These are phyloP conservation scores for Naganishia randhawae DNA, from an alignment of 768 basidiomycete species.

Conservation along the genomic window DNA sequence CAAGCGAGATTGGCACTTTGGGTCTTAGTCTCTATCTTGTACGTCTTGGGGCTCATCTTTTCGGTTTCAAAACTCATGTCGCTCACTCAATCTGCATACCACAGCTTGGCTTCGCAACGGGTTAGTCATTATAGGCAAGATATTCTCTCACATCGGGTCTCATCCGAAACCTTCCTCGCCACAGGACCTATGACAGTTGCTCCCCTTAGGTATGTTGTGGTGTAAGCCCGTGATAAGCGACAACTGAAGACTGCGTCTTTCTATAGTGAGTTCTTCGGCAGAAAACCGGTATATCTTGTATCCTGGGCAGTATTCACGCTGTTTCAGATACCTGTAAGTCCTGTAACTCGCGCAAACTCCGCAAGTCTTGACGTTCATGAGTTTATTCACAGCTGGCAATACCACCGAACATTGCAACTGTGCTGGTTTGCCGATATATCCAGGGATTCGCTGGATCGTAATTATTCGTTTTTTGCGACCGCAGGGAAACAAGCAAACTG, in stretches of 20 bases:
- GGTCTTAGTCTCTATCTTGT: slow-evolving; percentile 37
- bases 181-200: slow-evolving; percentile 6
- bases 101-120: slow-evolving; percentile 31
- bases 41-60: background rate
- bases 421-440: slow-evolving; percentile 37
- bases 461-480: background rate
- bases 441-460: slow-evolving; percentile 40
- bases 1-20: slow-evolving; percentile 33
- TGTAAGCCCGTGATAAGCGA: background rate
- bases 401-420: slow-evolving; percentile 34
- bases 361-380: slow-evolving; percentile 23
- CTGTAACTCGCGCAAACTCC: slow-evolving; percentile 1
- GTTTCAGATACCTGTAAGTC: slow-evolving; percentile 37
- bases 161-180: background rate
- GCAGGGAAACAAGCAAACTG: background rate
- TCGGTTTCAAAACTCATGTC: background rate
- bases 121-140: background rate
- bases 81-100: background rate
- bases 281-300: slow-evolving; percentile 38
- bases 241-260: background rate
- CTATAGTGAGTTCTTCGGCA: slow-evolving; percentile 24
- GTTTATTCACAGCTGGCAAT: slow-evolving; percentile 26
- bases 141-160: background rate
- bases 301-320: slow-evolving; percentile 38
- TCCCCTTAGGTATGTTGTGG: background rate